phyloP scores from a whole-genome alignment of 352 stramenopile species.

The Chrysophaeum taylorii region DNA sequence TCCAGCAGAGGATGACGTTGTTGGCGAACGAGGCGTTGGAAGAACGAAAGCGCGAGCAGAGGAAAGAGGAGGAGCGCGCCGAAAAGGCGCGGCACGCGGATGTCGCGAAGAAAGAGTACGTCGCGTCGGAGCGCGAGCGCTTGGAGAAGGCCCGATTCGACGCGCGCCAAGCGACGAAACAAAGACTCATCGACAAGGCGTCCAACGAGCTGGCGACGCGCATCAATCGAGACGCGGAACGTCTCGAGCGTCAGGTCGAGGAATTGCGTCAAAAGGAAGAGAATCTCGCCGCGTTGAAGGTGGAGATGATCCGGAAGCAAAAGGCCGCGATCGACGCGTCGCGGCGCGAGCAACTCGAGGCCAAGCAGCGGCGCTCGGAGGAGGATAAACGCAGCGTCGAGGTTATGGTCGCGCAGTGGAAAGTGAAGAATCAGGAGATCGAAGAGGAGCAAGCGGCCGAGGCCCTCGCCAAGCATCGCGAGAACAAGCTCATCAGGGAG shows the following conservation, averaged over 20 bases:
- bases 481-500: conserved; percentile 12
- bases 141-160: conserved; percentile 33
- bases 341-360: background rate
- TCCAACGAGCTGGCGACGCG: conserved; percentile 16
- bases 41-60: conserved; percentile 22
- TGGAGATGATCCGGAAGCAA: conserved; percentile 2
- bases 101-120: conserved; percentile 27
- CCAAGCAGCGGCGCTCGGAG: background rate
- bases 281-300: background rate
- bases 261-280: conserved; percentile 21
- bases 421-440: conserved; percentile 16
- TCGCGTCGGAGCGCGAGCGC: conserved; percentile 22
- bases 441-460: background rate
- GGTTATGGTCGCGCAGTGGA: background rate
- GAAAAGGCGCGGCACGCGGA: conserved; percentile 16
- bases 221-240: conserved; percentile 8
- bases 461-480: background rate
- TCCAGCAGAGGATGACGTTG: conserved; percentile 40
- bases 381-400: conserved; percentile 21
- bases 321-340: conserved; percentile 2
- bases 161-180: conserved; percentile 27
- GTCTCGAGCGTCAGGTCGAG: conserved; percentile 26
- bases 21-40: conserved; percentile 32
- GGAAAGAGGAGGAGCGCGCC: conserved; percentile 22
- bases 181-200: conserved; percentile 28